Evolutionary conservation across 2,329 filamentous ascomycete genomes (phyloP).

Genomic region (Xylaria hypoxylon): DNA sequence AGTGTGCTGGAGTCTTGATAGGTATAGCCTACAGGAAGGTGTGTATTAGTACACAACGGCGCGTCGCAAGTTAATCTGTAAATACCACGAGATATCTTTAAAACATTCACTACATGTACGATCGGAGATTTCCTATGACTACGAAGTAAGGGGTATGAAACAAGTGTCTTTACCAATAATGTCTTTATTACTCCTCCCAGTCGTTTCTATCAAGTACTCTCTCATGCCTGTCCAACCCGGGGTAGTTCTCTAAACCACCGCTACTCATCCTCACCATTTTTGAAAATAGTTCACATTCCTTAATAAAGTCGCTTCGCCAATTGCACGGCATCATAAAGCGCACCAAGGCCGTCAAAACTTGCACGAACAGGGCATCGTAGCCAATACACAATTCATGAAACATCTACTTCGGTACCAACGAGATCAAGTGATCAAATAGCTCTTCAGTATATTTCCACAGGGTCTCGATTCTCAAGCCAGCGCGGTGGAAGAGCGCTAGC

Average conservation of each 20-base stretch:
- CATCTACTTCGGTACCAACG: conserved; percentile 30
- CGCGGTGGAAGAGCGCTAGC: conserved; percentile 35
- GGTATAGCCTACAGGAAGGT: not conserved
- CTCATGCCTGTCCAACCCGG: no score
- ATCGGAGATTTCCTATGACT: no score
- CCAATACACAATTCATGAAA: not conserved
- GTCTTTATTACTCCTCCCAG: no score
- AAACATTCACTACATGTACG: no score
- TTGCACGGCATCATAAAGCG: not conserved
- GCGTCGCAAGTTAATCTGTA: no score
- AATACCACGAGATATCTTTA: no score
- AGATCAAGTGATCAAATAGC: conserved; percentile 33
- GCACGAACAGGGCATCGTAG: not conserved
- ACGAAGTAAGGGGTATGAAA: no score
- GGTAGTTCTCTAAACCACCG: no score
- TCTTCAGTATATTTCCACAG: conserved; percentile 41
- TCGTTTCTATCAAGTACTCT: no score
- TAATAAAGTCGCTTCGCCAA: not conserved
- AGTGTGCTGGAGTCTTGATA: not conserved
- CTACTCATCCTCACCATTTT: no score
- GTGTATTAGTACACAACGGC: not conserved
- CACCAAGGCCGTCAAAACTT: not conserved
- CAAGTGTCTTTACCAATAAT: no score
- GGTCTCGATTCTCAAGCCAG: conserved; percentile 33
- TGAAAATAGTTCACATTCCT: not conserved